Base-by-base conservation (phyloP, 352 stramenopile genomes). In the Phytophthora megakarya region DNA sequence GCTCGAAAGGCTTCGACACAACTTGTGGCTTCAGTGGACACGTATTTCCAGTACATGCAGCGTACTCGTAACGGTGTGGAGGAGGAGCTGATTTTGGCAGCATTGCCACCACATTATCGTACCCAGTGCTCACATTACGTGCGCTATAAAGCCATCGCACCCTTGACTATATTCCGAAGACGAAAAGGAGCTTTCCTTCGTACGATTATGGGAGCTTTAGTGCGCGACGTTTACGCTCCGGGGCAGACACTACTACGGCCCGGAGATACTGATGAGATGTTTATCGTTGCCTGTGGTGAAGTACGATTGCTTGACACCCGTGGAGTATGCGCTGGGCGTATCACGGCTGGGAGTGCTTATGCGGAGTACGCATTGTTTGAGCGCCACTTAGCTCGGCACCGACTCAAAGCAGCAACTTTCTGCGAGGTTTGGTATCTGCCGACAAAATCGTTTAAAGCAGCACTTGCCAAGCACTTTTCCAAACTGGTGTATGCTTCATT, bases 41-140 rank as follows among this genome's bases (percentile, higher is more conserved):
- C 72, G 19, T 92, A 90, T 53, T 90, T 86, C 38, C 76, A 87
- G 37, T 92, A 89, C 35, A 90, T 92, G 83, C 77, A 92, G 51
- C 75, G 79, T 1, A 89, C 81, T 1, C 77, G 83, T 3, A 84
- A 73, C 12, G 78, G 78, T 7, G 70, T 86, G 1, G 76, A 88
- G 50, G 78, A 88, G 48, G 72, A 81, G 15, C 25, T 80, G 5
- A 77, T 88, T 7, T 35, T 88, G 18, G 71, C 68, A 5, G 69
- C 76, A 5, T 42, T 88, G 18, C 78, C 78, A 15, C 53, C 63
- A 0, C 78, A 88, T 62, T 88, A 88, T 67, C 76, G 70, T 9
- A 70, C 46, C 0, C 74, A 84, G 35, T 86, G 79, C 57, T 76
- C 70, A 8, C 74, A 83, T 23, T 88, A 80, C 49, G 53, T 88